Base-by-base conservation (phyloP, 352 stramenopile species). In the Globisporangium canariense region DNA sequence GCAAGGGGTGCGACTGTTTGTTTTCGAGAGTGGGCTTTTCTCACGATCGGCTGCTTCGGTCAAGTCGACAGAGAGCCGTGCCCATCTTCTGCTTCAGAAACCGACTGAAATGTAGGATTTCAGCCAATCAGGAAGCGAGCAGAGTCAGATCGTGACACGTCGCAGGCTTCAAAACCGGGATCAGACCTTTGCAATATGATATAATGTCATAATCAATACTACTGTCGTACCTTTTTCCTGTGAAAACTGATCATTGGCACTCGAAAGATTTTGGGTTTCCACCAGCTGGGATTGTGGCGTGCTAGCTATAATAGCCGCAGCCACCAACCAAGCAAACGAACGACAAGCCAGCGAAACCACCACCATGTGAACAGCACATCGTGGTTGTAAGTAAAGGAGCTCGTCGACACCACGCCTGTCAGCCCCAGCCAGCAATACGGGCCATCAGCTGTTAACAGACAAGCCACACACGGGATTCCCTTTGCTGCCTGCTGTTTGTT, bases 31-130 rank as follows among this genome's bases (percentile, higher is more conserved):
- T 51, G n/a, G 16, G 30, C 30, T 34, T 58, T 36, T 34, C 36
- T 11, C 46, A 30, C 9, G n/a, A 11, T 52, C 46, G n/a, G 7
- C 46, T 52, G 46, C 46, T 52, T 52, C 46, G 20, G 46, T 25
- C 43, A 13, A 58, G 22, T 45, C 32, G 14, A 50, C 16, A 50
- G 43, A 50, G 43, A 50, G 43, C 43, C 43, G 43, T 28, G 36
- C 34, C 36, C 41, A 7, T 45, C 51, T 53, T 43, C 56, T 62
- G 53, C 56, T 62, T 62, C 56, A 62, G 43, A 62, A 62, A 45
- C 43, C 43, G 20, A 40, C 57, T 20, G 8, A 52, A 11, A n/a
- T 5, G 22, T 16, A 1, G 7, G 6, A 53, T 53, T 52, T 51
- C 28, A 53, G 40, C 28, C 22, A 61, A 61, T 62, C 43, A 43